Evolutionary conservation across 2,329 filamentous ascomycete species (phyloP).

Genomic region (Venturia pyrina): DNA sequence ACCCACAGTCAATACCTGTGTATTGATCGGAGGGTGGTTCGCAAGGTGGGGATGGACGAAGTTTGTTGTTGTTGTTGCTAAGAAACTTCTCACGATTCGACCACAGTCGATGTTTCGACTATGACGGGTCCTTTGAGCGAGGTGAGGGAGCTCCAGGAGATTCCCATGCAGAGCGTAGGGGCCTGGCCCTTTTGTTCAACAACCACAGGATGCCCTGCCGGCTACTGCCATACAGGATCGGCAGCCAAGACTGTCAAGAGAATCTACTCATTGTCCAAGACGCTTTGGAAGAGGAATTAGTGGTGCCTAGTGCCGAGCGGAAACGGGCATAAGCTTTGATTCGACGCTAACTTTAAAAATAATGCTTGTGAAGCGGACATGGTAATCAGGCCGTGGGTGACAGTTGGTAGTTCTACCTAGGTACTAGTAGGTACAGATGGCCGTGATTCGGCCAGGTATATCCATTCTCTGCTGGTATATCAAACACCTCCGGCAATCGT

Average conservation of each 20-base stretch:
- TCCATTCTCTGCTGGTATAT: background rate
- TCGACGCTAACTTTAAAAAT: constrained; percentile 3
- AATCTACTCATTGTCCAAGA: background rate
- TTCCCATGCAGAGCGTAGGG: background rate
- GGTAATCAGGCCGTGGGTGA: background rate
- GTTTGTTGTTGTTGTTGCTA: background rate
- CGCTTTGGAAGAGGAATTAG: background rate
- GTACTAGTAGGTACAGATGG: too few species aligned
- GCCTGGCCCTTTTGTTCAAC: constrained; percentile 1
- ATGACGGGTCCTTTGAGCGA: background rate
- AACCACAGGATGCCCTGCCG: background rate
- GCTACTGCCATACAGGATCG: background rate
- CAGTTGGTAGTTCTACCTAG: too few species aligned
- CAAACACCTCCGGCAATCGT: background rate
- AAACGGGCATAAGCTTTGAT: constrained; percentile 1
- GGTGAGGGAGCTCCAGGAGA: background rate
- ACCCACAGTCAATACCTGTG: background rate
- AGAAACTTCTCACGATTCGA: background rate
- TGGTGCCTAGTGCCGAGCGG: background rate
- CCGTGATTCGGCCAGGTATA: too few species aligned
- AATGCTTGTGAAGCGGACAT: background rate
- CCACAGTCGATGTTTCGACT: background rate
- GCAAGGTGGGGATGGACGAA: background rate
- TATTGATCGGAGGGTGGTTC: background rate
- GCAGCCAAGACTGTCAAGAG: background rate